Base-by-base conservation (phyloP, 2,329 filamentous ascomycete genomes). In the Microdochium paspali region DNA sequence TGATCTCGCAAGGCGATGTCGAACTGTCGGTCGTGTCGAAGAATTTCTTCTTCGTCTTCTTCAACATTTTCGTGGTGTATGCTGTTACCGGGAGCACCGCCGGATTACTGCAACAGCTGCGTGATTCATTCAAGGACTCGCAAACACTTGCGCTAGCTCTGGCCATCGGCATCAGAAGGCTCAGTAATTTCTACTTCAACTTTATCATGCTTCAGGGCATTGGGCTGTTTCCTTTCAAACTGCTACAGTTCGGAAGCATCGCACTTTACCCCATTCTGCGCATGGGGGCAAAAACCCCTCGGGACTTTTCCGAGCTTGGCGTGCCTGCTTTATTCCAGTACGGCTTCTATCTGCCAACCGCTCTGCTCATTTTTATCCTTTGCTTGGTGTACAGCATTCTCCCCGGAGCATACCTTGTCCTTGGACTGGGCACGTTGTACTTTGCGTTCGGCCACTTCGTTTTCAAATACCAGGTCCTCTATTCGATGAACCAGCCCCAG, bases 1-100 rank as follows among this genome's bases (percentile, higher is more conserved):
- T 94, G 83, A 88, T 95, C 46, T 97, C 93, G 0, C 87, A 90
- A 56, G 89, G 89, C 42, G 93, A 98, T 52, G 84, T 98, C 21
- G 93, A 97, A 65, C 75, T 98, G 6, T 97, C 93, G 0, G 76
- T 94, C 42, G 91, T 98, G 54, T 95, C 89, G 47, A 98, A 98
- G 70, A 98, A 97, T 66, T 98, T 97, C 69, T 95, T 97, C 74
- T 98, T 98, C 63, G 90, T 87, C 10, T 98, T 98, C 67, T 97
- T 98, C 79, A 98, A 98, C 67, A 88, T 97, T 49, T 98, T 98
- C 67, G 79, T 97, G 45, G 80, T 97, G 42, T 96, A 97, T 63
- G 94, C 91, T 1, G 77, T 93, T 24, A 87, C 95, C 43, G 87
- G 86, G 47, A 89, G 90, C 4, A 88, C 81, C 2, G 81, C 85